Percentiles rank a stretch among this genome's conserved stretches.
Evolutionary conservation across 768 basidiomycete species (phyloP).

Genomic region (Macrolepiota dolichaula): DNA sequence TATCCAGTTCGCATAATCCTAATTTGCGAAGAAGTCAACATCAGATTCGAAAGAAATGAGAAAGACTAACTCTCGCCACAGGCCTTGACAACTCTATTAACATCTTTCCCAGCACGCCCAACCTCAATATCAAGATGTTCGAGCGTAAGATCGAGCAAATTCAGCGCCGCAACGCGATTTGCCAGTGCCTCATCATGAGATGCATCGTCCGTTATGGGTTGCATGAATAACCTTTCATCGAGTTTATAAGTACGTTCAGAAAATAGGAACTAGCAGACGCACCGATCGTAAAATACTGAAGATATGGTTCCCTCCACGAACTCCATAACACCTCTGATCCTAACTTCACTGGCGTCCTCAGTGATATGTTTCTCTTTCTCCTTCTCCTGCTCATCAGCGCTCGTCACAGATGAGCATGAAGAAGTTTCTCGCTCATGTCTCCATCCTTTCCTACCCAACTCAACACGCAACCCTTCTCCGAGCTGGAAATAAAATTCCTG

Average conservation of each 20-base stretch:
- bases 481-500: conserved; percentile 70
- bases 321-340: conserved; percentile 63
- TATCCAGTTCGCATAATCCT: conserved; percentile 38
- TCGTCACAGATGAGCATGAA: neutral
- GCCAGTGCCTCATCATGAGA: conserved; percentile 90
- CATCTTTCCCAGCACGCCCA: conserved; percentile 42
- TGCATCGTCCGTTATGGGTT: conserved; percentile 61
- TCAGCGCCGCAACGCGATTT: conserved; percentile 85
- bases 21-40: neutral
- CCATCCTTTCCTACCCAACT: neutral
- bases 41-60: neutral
- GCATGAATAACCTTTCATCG: conserved; percentile 66
- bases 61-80: conserved; percentile 73
- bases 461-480: conserved; percentile 56
- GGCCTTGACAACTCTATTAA: conserved; percentile 61
- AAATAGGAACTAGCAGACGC: neutral
- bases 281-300: conserved; percentile 83
- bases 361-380: conserved; percentile 25
- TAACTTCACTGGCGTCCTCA: conserved; percentile 36
- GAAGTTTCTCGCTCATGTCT: neutral
- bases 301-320: conserved; percentile 71
- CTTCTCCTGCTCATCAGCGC: conserved; percentile 14
- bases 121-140: conserved; percentile 89
- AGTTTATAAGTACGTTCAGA: neutral
- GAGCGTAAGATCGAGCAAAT: conserved; percentile 83